Conservation (phyloP, 2,329 filamentous ascomycete genomes). For the Cladosporium sp. region DNA sequence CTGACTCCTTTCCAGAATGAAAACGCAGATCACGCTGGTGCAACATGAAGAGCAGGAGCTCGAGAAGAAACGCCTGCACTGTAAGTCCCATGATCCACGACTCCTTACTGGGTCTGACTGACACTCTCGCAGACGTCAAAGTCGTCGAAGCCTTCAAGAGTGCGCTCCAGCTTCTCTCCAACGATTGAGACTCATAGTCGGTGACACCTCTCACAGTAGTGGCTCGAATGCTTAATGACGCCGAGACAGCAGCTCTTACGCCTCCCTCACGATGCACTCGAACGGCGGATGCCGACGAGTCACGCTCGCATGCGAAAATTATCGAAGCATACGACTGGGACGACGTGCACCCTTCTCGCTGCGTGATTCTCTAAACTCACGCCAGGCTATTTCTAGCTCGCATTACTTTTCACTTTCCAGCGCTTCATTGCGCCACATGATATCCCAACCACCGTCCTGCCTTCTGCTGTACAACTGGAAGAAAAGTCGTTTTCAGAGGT, state of each 20-base stretch:
- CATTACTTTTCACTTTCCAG: not conserved
- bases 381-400: not conserved
- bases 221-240: slow-evolving; percentile 55
- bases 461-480: not conserved
- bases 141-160: slow-evolving; percentile 47
- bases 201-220: slow-evolving; percentile 83
- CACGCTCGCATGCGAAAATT: not conserved
- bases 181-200: slow-evolving; percentile 41
- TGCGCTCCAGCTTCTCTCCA: slow-evolving; percentile 43
- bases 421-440: not conserved
- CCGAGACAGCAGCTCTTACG: not conserved
- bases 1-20: slow-evolving; percentile 51
- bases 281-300: not conserved
- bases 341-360: slow-evolving; percentile 13
- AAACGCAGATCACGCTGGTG: slow-evolving; percentile 74
- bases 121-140: slow-evolving; percentile 35
- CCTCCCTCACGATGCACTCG: not conserved
- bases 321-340: slow-evolving; percentile 12
- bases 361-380: not conserved
- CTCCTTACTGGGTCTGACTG: slow-evolving; percentile 11
- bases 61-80: slow-evolving; percentile 67
- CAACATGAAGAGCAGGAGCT: slow-evolving; percentile 9
- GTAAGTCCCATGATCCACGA: slow-evolving; percentile 48
- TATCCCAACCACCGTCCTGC: not conserved
- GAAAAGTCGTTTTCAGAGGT: not conserved